These are phyloP conservation scores for Fragilariopsis cylindrus DNA, from an alignment of 108 stramenopile species.

Conservation along the genomic window DNA sequence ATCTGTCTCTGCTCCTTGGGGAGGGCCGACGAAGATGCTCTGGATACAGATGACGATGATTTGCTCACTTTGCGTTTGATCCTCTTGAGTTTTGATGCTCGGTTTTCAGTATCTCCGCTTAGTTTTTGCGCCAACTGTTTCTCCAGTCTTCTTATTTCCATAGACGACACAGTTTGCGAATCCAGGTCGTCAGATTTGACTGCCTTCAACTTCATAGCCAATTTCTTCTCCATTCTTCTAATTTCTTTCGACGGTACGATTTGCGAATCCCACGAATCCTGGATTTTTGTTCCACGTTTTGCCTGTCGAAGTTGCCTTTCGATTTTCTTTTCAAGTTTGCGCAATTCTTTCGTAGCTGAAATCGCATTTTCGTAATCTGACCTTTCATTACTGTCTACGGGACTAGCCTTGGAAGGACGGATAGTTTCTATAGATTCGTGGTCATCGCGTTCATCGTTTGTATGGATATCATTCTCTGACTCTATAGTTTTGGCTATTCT, in stretches of 20 bases:
- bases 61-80: constrained; percentile 15
- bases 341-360: constrained; percentile 16
- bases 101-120: constrained; percentile 28
- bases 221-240: constrained; percentile 30
- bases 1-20: neutral
- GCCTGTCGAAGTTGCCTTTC: constrained; percentile 30
- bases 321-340: constrained; percentile 35
- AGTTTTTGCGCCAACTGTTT: constrained; percentile 30
- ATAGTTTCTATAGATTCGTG: constrained; percentile 7
- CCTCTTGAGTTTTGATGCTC: constrained; percentile 32
- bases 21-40: neutral
- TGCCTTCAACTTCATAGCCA: constrained; percentile 21
- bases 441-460: constrained; percentile 14
- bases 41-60: neutral
- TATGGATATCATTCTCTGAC: neutral
- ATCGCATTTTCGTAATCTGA: neutral
- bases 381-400: neutral
- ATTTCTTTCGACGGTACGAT: constrained; percentile 25
- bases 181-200: constrained; percentile 15
- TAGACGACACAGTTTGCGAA: constrained; percentile 22
- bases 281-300: neutral
- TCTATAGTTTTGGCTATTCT: no score
- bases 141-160: constrained; percentile 25
- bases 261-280: constrained; percentile 8
- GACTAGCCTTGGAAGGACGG: neutral